Evolutionary conservation across 2,329 filamentous ascomycete species (phyloP).

Genomic region (Ceratocystis harringtonii): DNA sequence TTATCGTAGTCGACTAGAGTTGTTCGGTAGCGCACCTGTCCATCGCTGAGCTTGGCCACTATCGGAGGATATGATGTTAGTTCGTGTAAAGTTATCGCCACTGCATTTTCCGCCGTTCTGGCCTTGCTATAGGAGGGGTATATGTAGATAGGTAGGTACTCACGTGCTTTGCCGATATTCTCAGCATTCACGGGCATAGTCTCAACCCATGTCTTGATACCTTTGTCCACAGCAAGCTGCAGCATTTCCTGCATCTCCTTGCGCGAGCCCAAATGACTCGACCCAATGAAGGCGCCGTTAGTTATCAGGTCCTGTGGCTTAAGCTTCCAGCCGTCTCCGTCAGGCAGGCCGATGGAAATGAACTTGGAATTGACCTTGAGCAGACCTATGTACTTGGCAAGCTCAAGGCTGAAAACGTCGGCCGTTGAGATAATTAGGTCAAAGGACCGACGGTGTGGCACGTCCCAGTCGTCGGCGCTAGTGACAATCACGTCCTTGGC

Average conservation of each 20-base stretch:
- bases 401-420: conserved; percentile 51
- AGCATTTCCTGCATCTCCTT: conserved; percentile 59
- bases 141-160: background rate
- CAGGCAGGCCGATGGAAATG: conserved; percentile 66
- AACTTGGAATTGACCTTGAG: conserved; percentile 71
- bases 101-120: background rate
- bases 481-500: conserved; percentile 43
- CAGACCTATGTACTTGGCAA: conserved; percentile 57
- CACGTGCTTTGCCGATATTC: conserved; percentile 26
- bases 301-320: conserved; percentile 58
- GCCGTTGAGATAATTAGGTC: conserved; percentile 61
- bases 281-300: conserved; percentile 61
- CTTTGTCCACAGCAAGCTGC: conserved; percentile 53
- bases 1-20: conserved; percentile 20
- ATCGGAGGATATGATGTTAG: conserved; percentile 1
- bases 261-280: conserved; percentile 55
- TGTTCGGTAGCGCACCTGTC: conserved; percentile 19
- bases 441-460: conserved; percentile 40
- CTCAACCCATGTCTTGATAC: conserved; percentile 55
- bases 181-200: conserved; percentile 58
- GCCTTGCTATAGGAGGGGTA: background rate
- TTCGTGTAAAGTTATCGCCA: background rate
- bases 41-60: conserved; percentile 10
- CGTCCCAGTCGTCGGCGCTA: conserved; percentile 37
- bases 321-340: conserved; percentile 56